A percentile compares a stretch with the other conserved stretches of the same genome.
Evolutionary conservation across 257 asterid species (phyloP).

Genomic region (Striga asiatica): DNA sequence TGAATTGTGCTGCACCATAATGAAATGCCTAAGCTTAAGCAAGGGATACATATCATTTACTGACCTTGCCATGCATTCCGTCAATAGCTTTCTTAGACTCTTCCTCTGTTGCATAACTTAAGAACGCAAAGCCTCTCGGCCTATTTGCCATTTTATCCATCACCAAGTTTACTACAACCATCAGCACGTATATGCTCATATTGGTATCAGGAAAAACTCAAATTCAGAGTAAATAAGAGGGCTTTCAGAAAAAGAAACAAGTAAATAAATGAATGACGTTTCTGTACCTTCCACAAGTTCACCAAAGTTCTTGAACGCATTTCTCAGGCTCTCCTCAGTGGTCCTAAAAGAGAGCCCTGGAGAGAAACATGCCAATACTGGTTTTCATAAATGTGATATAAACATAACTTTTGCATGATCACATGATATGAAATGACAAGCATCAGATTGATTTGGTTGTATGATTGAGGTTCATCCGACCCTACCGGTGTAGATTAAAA

Average conservation of each 20-base stretch:
- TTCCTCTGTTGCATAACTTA: slow-evolving; percentile 53
- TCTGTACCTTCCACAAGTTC: slow-evolving; percentile 64
- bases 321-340: slow-evolving; percentile 59
- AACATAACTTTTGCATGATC: too few relatives aligned
- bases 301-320: slow-evolving; percentile 55
- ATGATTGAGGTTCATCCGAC: slow-evolving; percentile 8
- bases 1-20: too few relatives aligned
- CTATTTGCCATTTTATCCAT: slow-evolving; percentile 86
- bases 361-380: too few relatives aligned
- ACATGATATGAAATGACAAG: background rate
- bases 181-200: background rate
- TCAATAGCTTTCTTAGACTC: slow-evolving; percentile 74
- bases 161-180: slow-evolving; percentile 51
- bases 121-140: slow-evolving; percentile 80
- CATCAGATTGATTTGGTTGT: background rate
- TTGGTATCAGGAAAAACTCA: background rate
- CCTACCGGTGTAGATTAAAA: too few relatives aligned
- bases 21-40: too few relatives aligned
- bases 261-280: background rate
- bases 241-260: background rate
- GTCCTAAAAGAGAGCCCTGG: slow-evolving; percentile 80
- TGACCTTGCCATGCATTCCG: slow-evolving; percentile 94
- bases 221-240: background rate
- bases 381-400: too few relatives aligned
- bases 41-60: too few relatives aligned